Conservation (phyloP, 2,329 filamentous ascomycete species). For the Cladosporium colombiae region DNA sequence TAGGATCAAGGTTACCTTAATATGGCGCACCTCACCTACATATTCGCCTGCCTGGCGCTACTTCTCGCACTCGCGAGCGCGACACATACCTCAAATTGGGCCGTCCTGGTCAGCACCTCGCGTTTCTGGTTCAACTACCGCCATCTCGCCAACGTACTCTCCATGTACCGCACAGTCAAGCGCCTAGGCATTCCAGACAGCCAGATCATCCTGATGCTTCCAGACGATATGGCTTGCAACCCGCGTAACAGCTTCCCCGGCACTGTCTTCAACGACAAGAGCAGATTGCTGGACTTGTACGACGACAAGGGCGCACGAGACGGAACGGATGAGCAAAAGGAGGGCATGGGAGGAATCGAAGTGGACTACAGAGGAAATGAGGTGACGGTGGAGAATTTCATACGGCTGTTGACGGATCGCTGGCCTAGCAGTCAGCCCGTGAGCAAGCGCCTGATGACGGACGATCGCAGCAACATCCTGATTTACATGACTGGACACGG, state of each 20-base stretch:
- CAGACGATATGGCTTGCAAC: slow-evolving; percentile 99
- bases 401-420: slow-evolving; percentile 88
- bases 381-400: slow-evolving; percentile 98
- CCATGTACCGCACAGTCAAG: slow-evolving; percentile 96
- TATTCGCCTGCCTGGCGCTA: slow-evolving; percentile 27
- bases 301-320: slow-evolving; percentile 60
- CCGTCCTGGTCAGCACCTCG: slow-evolving; percentile 95
- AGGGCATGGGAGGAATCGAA: slow-evolving; percentile 64
- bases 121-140: slow-evolving; percentile 99
- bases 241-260: slow-evolving; percentile 96
- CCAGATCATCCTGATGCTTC: slow-evolving; percentile 99
- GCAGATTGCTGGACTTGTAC: slow-evolving; percentile 92
- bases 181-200: slow-evolving; percentile 96
- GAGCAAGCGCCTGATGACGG: slow-evolving; percentile 89
- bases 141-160: slow-evolving; percentile 95
- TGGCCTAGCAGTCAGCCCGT: slow-evolving; percentile 92
- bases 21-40: slow-evolving; percentile 10
- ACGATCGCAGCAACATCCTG: slow-evolving; percentile 93
- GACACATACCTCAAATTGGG: slow-evolving; percentile 98
- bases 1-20: neutral
- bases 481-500: slow-evolving; percentile 99
- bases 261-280: slow-evolving; percentile 97
- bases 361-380: slow-evolving; percentile 98
- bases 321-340: slow-evolving; percentile 21
- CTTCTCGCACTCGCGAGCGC: slow-evolving; percentile 48